phyloP scores from a whole-genome alignment of 179 eudicot genomes.

The Beta macrorhiza region DNA sequence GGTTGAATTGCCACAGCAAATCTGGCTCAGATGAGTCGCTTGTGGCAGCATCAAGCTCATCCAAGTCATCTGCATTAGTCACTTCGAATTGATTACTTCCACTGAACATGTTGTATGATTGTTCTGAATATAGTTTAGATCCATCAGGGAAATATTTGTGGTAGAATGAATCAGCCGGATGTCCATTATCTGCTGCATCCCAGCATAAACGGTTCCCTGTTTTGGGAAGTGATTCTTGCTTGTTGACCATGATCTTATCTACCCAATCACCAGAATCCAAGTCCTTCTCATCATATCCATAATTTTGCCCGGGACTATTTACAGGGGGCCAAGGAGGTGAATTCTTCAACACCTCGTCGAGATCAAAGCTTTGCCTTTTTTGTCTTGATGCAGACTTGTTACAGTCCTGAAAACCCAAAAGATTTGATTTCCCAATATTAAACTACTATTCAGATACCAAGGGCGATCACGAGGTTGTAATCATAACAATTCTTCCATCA shows the following conservation, averaged over 20 bases:
- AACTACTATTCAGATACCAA: not conserved
- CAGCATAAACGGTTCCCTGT: conserved; percentile 45
- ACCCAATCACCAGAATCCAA: conserved; percentile 81
- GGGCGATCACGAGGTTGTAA: too few relatives aligned
- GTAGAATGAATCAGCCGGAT: conserved; percentile 52
- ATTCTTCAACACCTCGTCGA: conserved; percentile 74
- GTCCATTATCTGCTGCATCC: conserved; percentile 51
- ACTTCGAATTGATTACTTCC: conserved; percentile 57
- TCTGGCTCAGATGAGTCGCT: conserved; percentile 98
- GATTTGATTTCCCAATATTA: not conserved
- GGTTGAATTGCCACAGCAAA: conserved; percentile 84
- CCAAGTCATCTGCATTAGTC: conserved; percentile 62
- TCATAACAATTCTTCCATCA: not conserved
- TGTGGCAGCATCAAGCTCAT: conserved; percentile 91
- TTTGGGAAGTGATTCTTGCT: conserved; percentile 59
- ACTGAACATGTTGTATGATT: conserved; percentile 50
- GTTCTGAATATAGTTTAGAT: conserved; percentile 52
- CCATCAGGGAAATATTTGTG: conserved; percentile 61
- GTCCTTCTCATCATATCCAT: conserved; percentile 67
- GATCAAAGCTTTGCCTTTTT: conserved; percentile 76
- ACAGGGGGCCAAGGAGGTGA: conserved; percentile 94
- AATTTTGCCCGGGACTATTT: conserved; percentile 48
- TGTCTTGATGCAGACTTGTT: conserved; percentile 51
- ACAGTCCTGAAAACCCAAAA: conserved; percentile 39
- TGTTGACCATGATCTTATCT: conserved; percentile 94